Evolutionary conservation across 345 rosid genomes (phyloP), one percentile per base, ranked within the genome.

Genomic region (Crucihimalaya himalaica): DNA sequence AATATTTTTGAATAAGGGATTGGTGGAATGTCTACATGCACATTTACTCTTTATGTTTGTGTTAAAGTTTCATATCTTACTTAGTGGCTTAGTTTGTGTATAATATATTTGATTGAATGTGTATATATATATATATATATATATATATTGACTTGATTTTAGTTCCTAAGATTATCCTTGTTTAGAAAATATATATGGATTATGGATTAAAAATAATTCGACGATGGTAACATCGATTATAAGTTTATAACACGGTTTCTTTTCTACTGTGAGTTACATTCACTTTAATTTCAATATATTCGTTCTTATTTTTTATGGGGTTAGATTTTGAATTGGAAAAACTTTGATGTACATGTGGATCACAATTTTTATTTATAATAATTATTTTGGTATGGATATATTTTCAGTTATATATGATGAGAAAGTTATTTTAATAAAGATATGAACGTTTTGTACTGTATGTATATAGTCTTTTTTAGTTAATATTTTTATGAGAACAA

Each of bases 41-140:
- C 60, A 21, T 60, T 32, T 25, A 60, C 68, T 40, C 55, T 52
- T 21, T 23, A 72, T 72, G 56, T 31, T 63, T 10, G 20, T 63
- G 47, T 53, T 62, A 72, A 42, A 18, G 42, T 52, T 51, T 71
- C 52, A 0, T 51, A 34, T 42, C 56, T 72, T 63, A 6, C 18
- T 63, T 29, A 40, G 45, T 16, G 47, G 66, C 59, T 70, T 70
- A 10, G 27, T 47, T n/a, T 57, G 37, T 51, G 52, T 18, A 12
- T 71, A 35, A 4, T 70, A 47, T 48, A n/a, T 4, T n/a, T n/a
- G n/a, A n/a, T n/a, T n/a, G n/a, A n/a, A n/a, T n/a, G n/a, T n/a
- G n/a, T n/a, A n/a, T n/a, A n/a, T n/a, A n/a, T n/a, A n/a, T n/a
- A n/a, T n/a, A n/a, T n/a, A n/a, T n/a, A n/a, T n/a, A n/a, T n/a